These are phyloP conservation scores for Lichina pygmaea DNA, from an alignment of 495 filamentous ascomycete species.

Conservation along the genomic window DNA sequence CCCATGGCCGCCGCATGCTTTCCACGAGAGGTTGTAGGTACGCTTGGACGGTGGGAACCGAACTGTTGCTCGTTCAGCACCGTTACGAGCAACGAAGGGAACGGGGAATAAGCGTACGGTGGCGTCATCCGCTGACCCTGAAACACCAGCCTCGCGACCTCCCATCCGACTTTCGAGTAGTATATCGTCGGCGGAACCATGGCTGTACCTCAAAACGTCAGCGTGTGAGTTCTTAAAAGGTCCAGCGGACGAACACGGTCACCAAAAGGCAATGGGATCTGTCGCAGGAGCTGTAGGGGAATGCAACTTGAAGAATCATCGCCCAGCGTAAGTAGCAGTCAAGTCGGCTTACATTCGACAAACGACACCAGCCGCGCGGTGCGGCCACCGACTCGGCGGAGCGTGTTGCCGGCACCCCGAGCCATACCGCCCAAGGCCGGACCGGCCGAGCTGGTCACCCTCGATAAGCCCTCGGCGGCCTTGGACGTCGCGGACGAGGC, in stretches of 20 bases:
- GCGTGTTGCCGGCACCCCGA: slow-evolving; percentile 29
- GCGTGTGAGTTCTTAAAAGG: neutral
- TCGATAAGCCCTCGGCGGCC: slow-evolving; percentile 64
- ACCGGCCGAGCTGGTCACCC: slow-evolving; percentile 54
- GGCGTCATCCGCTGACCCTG: slow-evolving; percentile 73
- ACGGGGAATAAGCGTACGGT: slow-evolving; percentile 35
- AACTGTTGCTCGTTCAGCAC: slow-evolving; percentile 18
- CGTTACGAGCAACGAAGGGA: no score
- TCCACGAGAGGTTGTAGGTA: slow-evolving; percentile 57
- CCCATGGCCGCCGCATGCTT: slow-evolving; percentile 34
- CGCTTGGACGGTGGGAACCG: slow-evolving; percentile 53
- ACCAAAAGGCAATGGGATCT: no score
- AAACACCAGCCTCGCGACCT: slow-evolving; percentile 70
- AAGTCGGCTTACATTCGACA: slow-evolving; percentile 48
- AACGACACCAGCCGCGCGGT: slow-evolving; percentile 58
- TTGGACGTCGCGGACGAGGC: slow-evolving; percentile 40
- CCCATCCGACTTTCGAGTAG: slow-evolving; percentile 69
- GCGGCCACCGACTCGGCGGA: slow-evolving; percentile 59
- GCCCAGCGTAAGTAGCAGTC: neutral
- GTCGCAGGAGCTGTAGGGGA: no score
- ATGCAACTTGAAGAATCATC: no score
- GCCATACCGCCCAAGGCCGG: slow-evolving; percentile 46
- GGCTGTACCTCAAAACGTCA: slow-evolving; percentile 20
- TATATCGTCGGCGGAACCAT: slow-evolving; percentile 67
- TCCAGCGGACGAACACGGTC: no score